A percentile compares a stretch with the other conserved stretches of the same genome.
phyloP scores from a whole-genome alignment of 177 flowering plant genomes.

The Vitis hybrid region DNA sequence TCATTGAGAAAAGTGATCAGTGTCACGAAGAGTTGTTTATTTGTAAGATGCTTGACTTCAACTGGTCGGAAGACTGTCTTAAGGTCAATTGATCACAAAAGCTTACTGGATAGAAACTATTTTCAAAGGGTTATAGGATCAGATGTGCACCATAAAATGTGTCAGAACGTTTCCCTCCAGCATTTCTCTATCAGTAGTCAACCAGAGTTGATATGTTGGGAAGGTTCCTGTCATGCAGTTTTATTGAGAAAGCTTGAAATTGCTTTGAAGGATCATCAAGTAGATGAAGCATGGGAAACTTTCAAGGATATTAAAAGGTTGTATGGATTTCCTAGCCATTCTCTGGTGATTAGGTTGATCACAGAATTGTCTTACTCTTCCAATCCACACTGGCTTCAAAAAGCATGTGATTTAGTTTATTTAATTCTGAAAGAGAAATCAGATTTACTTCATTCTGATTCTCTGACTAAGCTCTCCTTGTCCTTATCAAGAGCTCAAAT shows the following conservation, averaged over 20 bases:
- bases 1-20: slow-evolving; percentile 4
- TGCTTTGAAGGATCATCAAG: slow-evolving; percentile 38
- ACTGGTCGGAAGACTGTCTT: background rate
- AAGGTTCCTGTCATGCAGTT: slow-evolving; percentile 38
- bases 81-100: background rate
- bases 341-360: slow-evolving; percentile 42
- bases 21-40: background rate
- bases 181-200: slow-evolving; percentile 18
- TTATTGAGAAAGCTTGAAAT: slow-evolving; percentile 56
- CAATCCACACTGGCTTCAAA: slow-evolving; percentile 47
- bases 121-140: slow-evolving; percentile 1
- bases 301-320: slow-evolving; percentile 52
- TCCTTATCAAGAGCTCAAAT: slow-evolving; percentile 74
- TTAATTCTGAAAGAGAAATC: slow-evolving; percentile 38
- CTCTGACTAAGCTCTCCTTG: slow-evolving; percentile 47
- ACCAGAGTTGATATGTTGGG: slow-evolving; percentile 25
- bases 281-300: slow-evolving; percentile 66
- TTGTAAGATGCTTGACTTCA: background rate
- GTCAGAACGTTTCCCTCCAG: background rate
- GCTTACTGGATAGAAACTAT: background rate
- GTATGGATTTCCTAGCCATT: slow-evolving; percentile 55
- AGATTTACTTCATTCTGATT: slow-evolving; percentile 38
- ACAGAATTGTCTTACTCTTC: slow-evolving; percentile 57
- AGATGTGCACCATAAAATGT: background rate
- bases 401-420: slow-evolving; percentile 54